A percentile compares a stretch with the other conserved stretches of the same genome.
Conservation (phyloP, 2,329 filamentous ascomycete species). For the Cordyceps cateniannulata region DNA sequence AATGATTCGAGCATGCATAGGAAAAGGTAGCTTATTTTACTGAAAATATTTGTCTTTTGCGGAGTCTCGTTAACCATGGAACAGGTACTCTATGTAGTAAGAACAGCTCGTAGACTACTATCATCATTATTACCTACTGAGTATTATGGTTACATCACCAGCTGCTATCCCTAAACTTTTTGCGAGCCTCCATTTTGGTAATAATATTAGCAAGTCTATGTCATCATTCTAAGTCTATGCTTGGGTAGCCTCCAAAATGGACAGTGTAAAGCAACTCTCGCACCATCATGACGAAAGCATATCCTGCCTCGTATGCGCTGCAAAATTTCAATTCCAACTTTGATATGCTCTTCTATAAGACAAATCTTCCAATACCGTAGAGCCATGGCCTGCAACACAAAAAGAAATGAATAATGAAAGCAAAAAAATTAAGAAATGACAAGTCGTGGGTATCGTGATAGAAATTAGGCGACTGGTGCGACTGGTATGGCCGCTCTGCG, state of each 20-base stretch:
- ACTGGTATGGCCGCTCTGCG: constrained; percentile 18
- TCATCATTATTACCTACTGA: no score
- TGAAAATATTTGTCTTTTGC: no score
- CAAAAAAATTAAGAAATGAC: neutral
- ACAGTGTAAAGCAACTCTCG: neutral
- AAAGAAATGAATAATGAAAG: neutral
- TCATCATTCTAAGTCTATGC: neutral
- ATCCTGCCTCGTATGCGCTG: neutral
- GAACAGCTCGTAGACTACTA: no score
- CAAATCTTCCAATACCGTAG: constrained; percentile 1
- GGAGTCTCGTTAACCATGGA: no score
- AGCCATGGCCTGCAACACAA: neutral
- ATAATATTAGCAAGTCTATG: constrained; percentile 8
- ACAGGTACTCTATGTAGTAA: no score
- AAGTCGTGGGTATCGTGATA: constrained; percentile 9
- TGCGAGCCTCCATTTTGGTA: neutral
- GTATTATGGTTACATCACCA: neutral
- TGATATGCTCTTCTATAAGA: neutral
- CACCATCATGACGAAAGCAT: neutral
- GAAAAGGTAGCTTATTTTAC: neutral
- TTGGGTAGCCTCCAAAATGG: neutral
- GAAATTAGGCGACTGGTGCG: constrained; percentile 8
- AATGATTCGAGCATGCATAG: neutral
- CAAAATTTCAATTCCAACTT: neutral
- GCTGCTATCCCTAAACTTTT: neutral